Base-by-base conservation (phyloP, 1,139 yeast species). In the Pichia cactophila region DNA sequence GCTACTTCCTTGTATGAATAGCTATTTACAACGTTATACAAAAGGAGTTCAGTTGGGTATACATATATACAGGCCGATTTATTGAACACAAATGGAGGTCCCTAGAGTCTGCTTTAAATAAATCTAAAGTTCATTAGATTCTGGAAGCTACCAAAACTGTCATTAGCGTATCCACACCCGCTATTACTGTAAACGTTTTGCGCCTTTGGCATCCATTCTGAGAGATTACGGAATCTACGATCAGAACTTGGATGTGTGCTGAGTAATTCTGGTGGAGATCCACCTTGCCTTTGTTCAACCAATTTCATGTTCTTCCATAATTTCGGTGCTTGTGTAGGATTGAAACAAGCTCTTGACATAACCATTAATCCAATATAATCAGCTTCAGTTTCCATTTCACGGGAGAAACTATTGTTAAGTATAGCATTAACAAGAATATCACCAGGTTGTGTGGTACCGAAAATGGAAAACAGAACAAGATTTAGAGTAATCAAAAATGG, bases 331-430 rank as follows among this genome's bases (percentile, higher is more conserved):
- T 82, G 86, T 12, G 68, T 67, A 5, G 96, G 88, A 56, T 89
- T 69, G 65, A 75, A 92, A 63, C 99, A 94, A 42, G 95, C 95
- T 53, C 81, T 72, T 2, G 96, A 81, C 95, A 92, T 86, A 56
- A 90, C 73, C 79, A 88, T 86, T 54, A 94, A 72, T 0, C 99
- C 99, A 40, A 92, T 90, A 59, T 83, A 83, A 64, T 92, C 98
- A 0, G 98, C 98, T 64, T 92, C 98, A 0, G 89, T 78, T 66
- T 92, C 99, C 95, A 87, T 87, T 56, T 80, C 88, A 59, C 98
- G 73, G 1, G 95, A 84, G 0, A 95, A 86, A 0, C 97, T 97
- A 77, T 84, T 77, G 55, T 80, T 77, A 44, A 90, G 65, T 31
- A 82, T 65, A 0, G 89, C 75, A 33, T 75, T 75, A 26, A 86